Evolutionary conservation across 176 grass and related monocot species (phyloP), one percentile per base, ranked within the genome.

Genomic region (Aegilops sharonensis): DNA sequence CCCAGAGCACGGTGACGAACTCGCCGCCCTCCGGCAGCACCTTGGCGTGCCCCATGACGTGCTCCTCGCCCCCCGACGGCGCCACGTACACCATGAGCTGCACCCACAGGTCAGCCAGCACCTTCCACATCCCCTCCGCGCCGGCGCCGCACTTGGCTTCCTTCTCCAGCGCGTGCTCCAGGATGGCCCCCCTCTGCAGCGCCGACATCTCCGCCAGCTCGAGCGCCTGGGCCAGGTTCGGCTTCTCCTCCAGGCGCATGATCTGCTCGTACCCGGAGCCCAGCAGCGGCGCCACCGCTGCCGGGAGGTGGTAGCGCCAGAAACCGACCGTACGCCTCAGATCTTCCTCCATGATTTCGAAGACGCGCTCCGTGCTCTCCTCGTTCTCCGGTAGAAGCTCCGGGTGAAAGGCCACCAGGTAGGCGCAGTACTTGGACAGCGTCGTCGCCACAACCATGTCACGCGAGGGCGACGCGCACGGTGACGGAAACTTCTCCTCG

Each of bases 1-100:
- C 75, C 87, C 87, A 84, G 0, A 89, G 75, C 75, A 79, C 25
- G 65, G 87, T 74, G 66, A 89, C 20, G 81, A 84, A 83, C 87
- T 64, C 65, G 75, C 75, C 39, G 40, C 73, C 87, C 23, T 84
- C 48, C 52, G 24, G 74, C 54, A 79, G 65, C 21, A 36, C 80
- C 27, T 81, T 25, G 21, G 80, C n/a, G 21, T 87, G 85, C 21
- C 59, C 78, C 78, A 54, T 65, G 5, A 81, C 78, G 6, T 31
- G 15, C 40, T 64, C 69, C 69, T 75, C 78, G 4, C 64, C 69
- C 14, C 17, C 64, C 1, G 85, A 75, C n/a, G 85, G 78, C 42
- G 85, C 78, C 40, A n/a, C 29, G 78, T 25, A 80, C 27, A 81
- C 40, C 9, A 87, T 5, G 68, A 81, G 40, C 77, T 81, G 54